Conservation (phyloP, 768 basidiomycete genomes). For the Cubamyces lactineus region DNA sequence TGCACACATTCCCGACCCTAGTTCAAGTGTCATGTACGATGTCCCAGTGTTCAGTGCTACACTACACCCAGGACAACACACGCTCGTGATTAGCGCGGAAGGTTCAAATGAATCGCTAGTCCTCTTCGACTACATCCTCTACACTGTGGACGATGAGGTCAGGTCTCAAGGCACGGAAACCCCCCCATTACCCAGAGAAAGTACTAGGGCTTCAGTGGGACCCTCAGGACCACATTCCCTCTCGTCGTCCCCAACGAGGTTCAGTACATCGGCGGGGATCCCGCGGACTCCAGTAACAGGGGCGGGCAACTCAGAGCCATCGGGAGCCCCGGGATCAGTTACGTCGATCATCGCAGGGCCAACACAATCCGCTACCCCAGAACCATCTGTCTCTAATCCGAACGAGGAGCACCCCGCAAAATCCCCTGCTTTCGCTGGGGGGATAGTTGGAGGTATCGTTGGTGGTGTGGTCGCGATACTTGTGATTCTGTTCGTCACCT, state of each 20-base stretch:
- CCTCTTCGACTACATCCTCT: slow-evolving; percentile 21
- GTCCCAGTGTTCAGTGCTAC: slow-evolving; percentile 8
- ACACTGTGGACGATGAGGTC: slow-evolving; percentile 6
- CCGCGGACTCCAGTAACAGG: too few species aligned
- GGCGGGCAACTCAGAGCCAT: too few species aligned
- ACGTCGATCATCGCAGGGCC: too few species aligned
- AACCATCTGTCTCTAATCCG: too few species aligned
- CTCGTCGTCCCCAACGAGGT: too few species aligned
- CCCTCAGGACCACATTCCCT: too few species aligned
- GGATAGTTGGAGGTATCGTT: slow-evolving; percentile 8
- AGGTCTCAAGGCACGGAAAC: too few species aligned
- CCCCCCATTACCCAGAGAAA: too few species aligned
- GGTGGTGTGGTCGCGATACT: neutral
- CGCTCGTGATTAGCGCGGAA: slow-evolving; percentile 7
- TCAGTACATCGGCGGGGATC: too few species aligned
- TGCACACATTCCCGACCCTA: neutral
- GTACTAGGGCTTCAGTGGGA: too few species aligned
- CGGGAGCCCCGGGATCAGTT: too few species aligned
- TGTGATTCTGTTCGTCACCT: neutral
- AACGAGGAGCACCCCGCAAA: neutral
- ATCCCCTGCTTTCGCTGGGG: neutral
- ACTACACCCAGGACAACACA: slow-evolving; percentile 3
- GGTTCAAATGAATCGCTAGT: slow-evolving; percentile 3
- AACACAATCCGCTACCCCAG: too few species aligned
- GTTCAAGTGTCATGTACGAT: slow-evolving; percentile 4